These are phyloP conservation scores for cucumber (Cucumis sativus) DNA, from an alignment of 306 rosid genomes.

Conservation along the genomic window DNA sequence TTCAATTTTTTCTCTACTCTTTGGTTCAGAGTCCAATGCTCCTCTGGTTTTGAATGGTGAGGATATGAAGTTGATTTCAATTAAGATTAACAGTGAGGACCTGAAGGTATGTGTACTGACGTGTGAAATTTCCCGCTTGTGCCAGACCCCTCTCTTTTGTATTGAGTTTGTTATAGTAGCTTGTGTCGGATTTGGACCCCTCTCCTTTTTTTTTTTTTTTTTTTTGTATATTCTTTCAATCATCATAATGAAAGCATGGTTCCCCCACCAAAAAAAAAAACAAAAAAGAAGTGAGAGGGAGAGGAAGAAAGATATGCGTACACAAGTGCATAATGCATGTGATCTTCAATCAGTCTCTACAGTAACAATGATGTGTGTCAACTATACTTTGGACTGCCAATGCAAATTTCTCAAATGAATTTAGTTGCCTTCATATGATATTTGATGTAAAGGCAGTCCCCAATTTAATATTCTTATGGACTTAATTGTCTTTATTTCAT, in stretches of 20 bases:
- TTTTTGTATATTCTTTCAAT: no score
- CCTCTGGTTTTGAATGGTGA: slow-evolving; percentile 71
- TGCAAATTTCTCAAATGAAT: background rate
- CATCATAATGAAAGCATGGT: no score
- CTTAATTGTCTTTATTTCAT: background rate
- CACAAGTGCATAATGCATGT: background rate
- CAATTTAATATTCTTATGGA: background rate
- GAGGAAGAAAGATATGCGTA: no score
- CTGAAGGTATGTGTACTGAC: slow-evolving; percentile 34
- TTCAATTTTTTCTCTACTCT: slow-evolving; percentile 8
- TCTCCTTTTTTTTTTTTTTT: no score
- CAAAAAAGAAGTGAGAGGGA: no score
- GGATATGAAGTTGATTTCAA: slow-evolving; percentile 55
- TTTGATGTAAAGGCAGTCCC: background rate
- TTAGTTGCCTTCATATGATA: background rate
- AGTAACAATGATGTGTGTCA: background rate
- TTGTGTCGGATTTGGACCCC: no score
- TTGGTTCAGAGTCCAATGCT: slow-evolving; percentile 41
- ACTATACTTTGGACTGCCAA: background rate
- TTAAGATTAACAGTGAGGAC: slow-evolving; percentile 50
- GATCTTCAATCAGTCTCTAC: background rate
- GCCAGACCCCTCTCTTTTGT: no score
- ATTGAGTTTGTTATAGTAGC: no score
- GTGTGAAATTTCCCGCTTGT: background rate
- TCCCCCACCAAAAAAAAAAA: no score